phyloP scores from a whole-genome alignment of 257 asterid species.

The Primulina huaijiensis region DNA sequence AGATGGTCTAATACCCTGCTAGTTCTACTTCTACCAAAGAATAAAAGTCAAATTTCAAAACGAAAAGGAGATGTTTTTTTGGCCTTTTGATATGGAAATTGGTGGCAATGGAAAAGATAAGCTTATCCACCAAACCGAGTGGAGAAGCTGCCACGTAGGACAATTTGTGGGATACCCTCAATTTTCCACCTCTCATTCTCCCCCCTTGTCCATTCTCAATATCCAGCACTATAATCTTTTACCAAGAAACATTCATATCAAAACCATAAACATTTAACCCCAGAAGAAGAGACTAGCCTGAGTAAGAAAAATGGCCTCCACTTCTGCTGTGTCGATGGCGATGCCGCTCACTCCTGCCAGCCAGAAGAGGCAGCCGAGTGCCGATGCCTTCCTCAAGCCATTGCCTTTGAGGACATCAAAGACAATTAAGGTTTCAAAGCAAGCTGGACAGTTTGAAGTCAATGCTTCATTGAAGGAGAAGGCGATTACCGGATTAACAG shows the following conservation, averaged over 20 bases:
- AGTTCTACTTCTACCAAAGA: not conserved
- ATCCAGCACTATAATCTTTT: conserved; percentile 17
- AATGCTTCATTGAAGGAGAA: conserved; percentile 74
- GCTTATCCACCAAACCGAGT: conserved; percentile 53
- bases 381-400: conserved; percentile 53
- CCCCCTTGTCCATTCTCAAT: conserved; percentile 6
- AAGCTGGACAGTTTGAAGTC: conserved; percentile 46
- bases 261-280: conserved; percentile 15
- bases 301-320: conserved; percentile 57
- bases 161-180: conserved; percentile 23
- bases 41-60: not conserved
- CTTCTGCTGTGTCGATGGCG: conserved; percentile 65
- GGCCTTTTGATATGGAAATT: not conserved
- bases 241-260: conserved; percentile 20
- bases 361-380: conserved; percentile 42
- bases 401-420: conserved; percentile 44
- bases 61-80: not conserved
- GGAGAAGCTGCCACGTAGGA: conserved; percentile 56
- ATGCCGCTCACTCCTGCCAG: conserved; percentile 49
- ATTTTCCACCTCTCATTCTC: conserved; percentile 57
- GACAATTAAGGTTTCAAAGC: conserved; percentile 32
- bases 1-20: not conserved
- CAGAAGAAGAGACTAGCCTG: conserved; percentile 17
- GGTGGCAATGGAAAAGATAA: conserved; percentile 30
- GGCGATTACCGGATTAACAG: conserved; percentile 68